Base-by-base conservation (phyloP, 805 yeast genomes). In the Candida berthetii region DNA sequence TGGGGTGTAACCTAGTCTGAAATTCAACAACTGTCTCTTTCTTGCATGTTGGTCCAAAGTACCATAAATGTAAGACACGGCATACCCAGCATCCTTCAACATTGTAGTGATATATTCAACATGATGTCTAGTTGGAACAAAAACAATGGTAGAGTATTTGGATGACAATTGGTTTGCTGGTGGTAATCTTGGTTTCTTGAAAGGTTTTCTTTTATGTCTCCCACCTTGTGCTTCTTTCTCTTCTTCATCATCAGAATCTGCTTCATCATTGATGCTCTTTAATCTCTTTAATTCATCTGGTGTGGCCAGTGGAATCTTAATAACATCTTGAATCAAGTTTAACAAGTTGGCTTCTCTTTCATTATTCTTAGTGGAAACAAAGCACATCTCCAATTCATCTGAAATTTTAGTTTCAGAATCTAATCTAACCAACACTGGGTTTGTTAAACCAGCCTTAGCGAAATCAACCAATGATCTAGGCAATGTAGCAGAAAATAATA, bases 91-190 rank as follows among this genome's bases (percentile, higher is more conserved):
- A 25, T 78, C 79, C 53, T 74, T 78, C 44, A 93, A 67, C 44
- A 93, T 59, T 3, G 69, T 69, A 4, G 91, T 71, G 39, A 93
- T 72, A 58, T 88, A 95, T 64, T 93, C 99, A 18, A 93, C 99
- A 64, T 93, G 99, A 65, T 93, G 99, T 65, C 89, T 85, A 0
- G 99, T 93, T 37, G 98, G 99, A 7, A 88, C 97, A 54, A 93
- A 93, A 3, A 93, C 75, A 50, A 93, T 89, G 1, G 99, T 93
- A 4, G 98, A 87, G 47, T 77, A 69, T 44, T 80, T 80, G 3
- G 95, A 82, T 1, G 97, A 96, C 45, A 91, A 65, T 43, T 81
- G 90, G 53, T 81, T 84, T 0, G 96, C 96, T 2, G 82, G 76
- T 7, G 95, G 91, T 36, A 82, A 66, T 50, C 79, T 73, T 44